Percentiles rank a stretch among this genome's conserved stretches.
Evolutionary conservation across 495 filamentous ascomycete genomes (phyloP).

Genomic region (Lasiosphaeris hirsuta): DNA sequence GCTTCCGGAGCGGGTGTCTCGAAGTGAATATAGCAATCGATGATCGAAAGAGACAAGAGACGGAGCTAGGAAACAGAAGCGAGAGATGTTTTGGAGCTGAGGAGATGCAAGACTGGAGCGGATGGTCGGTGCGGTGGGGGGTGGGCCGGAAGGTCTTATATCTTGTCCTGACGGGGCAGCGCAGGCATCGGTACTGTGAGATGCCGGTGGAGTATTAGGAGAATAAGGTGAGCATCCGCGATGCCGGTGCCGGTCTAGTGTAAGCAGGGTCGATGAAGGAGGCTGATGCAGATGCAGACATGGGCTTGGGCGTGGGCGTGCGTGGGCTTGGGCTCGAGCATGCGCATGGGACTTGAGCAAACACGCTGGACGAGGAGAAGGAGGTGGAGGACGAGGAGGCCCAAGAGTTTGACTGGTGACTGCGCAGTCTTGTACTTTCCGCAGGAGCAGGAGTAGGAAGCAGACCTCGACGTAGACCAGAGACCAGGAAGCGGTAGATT

Average conservation of each 20-base stretch:
- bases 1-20: constrained; percentile 19
- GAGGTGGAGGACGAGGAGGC: constrained; percentile 14
- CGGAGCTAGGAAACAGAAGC: constrained; percentile 3
- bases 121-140: constrained; percentile 1
- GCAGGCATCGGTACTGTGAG: constrained; percentile 4
- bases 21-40: constrained; percentile 10
- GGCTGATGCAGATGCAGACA: constrained; percentile 10
- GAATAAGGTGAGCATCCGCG: too few species aligned
- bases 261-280: constrained; percentile 5
- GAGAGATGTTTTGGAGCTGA: not conserved
- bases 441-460: constrained; percentile 10
- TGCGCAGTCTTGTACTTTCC: constrained; percentile 19
- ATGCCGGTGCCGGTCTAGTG: not conserved
- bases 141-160: constrained; percentile 1
- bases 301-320: not conserved
- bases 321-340: constrained; percentile 8
- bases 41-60: constrained; percentile 2
- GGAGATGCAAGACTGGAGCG: not conserved
- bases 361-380: constrained; percentile 11
- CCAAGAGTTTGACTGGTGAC: constrained; percentile 22
- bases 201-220: not conserved
- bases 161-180: constrained; percentile 1
- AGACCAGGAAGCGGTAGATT: too few species aligned
- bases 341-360: constrained; percentile 10
- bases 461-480: too few species aligned